Evolutionary conservation across 2,329 filamentous ascomycete genomes (phyloP).

Genomic region (Aspergillus versicolor): DNA sequence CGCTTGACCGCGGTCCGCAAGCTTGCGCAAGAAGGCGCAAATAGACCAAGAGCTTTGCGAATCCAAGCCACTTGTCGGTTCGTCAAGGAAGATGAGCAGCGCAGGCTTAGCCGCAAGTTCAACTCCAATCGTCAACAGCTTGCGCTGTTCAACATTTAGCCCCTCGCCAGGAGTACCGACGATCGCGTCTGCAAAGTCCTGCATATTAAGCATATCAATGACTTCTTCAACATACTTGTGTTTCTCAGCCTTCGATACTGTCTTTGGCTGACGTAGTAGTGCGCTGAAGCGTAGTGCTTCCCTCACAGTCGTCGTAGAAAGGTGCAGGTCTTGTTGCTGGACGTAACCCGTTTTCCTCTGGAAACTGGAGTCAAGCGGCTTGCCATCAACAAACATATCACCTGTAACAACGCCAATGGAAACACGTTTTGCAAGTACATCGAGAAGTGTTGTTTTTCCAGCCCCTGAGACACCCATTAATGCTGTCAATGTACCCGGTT

Average conservation of each 20-base stretch:
- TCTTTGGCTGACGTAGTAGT: conserved; percentile 74
- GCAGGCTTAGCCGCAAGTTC: conserved; percentile 87
- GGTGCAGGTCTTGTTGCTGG: conserved; percentile 73
- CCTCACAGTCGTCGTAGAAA: conserved; percentile 78
- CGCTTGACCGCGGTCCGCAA: conserved; percentile 82
- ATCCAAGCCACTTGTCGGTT: conserved; percentile 88
- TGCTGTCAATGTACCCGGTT: conserved; percentile 55
- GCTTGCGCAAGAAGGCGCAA: conserved; percentile 78
- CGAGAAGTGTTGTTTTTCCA: conserved; percentile 62
- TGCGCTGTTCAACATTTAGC: conserved; percentile 60
- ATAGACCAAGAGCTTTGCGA: conserved; percentile 90
- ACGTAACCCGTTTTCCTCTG: conserved; percentile 67
- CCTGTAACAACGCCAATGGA: conserved; percentile 64
- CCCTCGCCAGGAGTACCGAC: conserved; percentile 83
- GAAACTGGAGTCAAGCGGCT: conserved; percentile 56
- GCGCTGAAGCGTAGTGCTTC: conserved; percentile 85
- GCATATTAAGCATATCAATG: conserved; percentile 85
- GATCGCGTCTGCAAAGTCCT: conserved; percentile 80
- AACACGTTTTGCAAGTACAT: conserved; percentile 58
- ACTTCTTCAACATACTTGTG: conserved; percentile 75
- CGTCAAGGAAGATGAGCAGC: conserved; percentile 83
- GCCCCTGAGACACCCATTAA: conserved; percentile 64
- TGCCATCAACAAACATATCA: conserved; percentile 65
- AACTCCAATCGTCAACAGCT: conserved; percentile 83
- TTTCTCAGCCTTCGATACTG: conserved; percentile 71